phyloP scores from a whole-genome alignment of 257 asterid species.

The Eustoma russellianum region DNA sequence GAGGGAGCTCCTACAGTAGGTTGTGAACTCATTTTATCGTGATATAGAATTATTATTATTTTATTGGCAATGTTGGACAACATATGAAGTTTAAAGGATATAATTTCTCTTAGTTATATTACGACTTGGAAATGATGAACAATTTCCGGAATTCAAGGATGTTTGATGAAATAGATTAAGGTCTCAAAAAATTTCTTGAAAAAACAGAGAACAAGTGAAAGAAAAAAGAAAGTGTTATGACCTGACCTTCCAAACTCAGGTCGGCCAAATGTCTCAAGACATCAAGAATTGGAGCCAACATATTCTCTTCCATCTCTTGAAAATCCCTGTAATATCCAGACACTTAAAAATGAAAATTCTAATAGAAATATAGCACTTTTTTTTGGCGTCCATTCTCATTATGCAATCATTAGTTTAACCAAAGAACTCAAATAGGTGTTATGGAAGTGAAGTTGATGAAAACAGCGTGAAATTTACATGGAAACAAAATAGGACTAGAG shows the following conservation, averaged over 20 bases:
- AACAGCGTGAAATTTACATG: constrained; percentile 59
- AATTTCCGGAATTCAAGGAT: not conserved
- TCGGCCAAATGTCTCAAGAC: constrained; percentile 75
- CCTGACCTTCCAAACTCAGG: constrained; percentile 92
- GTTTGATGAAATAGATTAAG: not conserved
- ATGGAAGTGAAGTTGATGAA: constrained; percentile 31
- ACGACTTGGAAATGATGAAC: constrained; percentile 4
- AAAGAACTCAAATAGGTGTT: constrained; percentile 50
- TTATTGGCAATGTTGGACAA: no score
- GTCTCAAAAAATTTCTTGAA: not conserved
- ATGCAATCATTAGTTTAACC: no score
- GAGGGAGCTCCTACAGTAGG: no score
- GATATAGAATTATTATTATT: no score
- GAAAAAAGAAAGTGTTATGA: constrained; percentile 13
- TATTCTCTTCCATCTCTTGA: constrained; percentile 55
- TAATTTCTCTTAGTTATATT: no score
- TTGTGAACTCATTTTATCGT: not conserved
- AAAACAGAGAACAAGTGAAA: not conserved
- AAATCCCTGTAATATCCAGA: no score
- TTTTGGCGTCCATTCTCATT: no score
- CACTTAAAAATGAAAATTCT: not conserved
- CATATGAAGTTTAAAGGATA: no score
- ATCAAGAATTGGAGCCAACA: constrained; percentile 62
- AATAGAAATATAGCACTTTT: no score
- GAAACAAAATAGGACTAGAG: constrained; percentile 59